Evolutionary conservation across 23 red algal genomes (phyloP), one percentile per base, ranked within the genome.

Genomic region (Chondrus crispus): DNA sequence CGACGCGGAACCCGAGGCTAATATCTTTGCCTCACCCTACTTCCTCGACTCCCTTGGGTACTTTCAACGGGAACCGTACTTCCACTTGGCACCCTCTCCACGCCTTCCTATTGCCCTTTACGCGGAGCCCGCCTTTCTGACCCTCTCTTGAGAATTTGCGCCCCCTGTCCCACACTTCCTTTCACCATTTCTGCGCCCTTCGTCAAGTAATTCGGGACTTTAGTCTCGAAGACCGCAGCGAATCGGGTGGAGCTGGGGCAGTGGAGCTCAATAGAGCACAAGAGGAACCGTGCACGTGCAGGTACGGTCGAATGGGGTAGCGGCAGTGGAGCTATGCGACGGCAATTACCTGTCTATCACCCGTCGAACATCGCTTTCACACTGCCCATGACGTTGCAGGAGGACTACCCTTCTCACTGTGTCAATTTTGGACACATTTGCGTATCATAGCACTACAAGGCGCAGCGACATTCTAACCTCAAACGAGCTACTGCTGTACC

Each of bases 331-430:
- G 6, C 55, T 98, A 7, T 98, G 96, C 38, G 96, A 98, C 46
- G 68, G 51, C 3, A 93, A 98, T 46, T 98, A 98, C 84, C n/a
- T n/a, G n/a, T n/a, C n/a, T n/a, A n/a, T n/a, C n/a, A n/a, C n/a
- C 96, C 96, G 37, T 81, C 90, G 30, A 89, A 93, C 40, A 93
- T 98, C 16, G 96, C 96, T 4, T 98, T 98, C 53, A 98, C 93
- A 4, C 69, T 98, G 26, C 92, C 95, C 2, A 77, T 85, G 53
- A 95, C 95, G 87, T 38, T 95, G 81, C 66, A 85, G 54, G 92
- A 98, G 5, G 96, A 98, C 20, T 98, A n/a, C n/a, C n/a, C n/a
- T n/a, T n/a, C n/a, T n/a, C n/a, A n/a, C n/a, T n/a, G n/a, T n/a
- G n/a, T n/a, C n/a, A n/a, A n/a, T n/a, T n/a, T n/a, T n/a, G n/a